phyloP scores from a whole-genome alignment of 306 rosid genomes.

The Adenanthera pavonina region DNA sequence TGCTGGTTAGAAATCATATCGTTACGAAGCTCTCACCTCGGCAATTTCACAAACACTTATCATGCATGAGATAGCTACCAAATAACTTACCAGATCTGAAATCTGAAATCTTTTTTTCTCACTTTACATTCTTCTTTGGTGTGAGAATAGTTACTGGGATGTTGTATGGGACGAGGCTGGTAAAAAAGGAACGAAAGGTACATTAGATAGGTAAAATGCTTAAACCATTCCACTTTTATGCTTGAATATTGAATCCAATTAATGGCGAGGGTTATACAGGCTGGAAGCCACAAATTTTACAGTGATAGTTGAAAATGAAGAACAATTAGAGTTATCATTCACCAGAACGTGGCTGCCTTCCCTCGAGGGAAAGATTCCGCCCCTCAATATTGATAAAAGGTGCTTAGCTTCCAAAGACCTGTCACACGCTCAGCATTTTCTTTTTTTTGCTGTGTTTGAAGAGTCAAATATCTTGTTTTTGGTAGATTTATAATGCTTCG shows the following conservation, averaged over 20 bases:
- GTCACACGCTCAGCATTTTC: not conserved
- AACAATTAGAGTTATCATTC: conserved; percentile 86
- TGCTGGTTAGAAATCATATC: not conserved
- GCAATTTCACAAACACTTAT: conserved; percentile 24
- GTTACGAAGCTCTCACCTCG: conserved; percentile 7
- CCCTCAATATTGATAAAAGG: conserved; percentile 91
- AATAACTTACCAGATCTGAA: not conserved
- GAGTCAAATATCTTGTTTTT: not conserved
- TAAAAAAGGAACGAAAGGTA: conserved; percentile 45
- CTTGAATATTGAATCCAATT: conserved; percentile 8
- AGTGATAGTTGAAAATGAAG: conserved; percentile 73
- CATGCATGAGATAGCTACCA: conserved; percentile 14
- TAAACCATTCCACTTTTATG: not conserved
- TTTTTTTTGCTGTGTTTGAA: not conserved
- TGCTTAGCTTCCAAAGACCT: conserved; percentile 28
- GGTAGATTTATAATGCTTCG: conserved; percentile 70
- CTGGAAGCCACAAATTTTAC: conserved; percentile 45
- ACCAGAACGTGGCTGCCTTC: conserved; percentile 76
- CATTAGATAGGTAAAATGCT: conserved; percentile 47
- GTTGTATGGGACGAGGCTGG: conserved; percentile 53
- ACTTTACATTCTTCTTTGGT: not conserved
- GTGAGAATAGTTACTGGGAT: conserved; percentile 51
- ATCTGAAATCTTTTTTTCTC: not conserved
- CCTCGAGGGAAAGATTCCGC: conserved; percentile 69
- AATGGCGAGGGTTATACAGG: conserved; percentile 22